Evolutionary conservation across 2,329 filamentous ascomycete species (phyloP).

Genomic region (Ophiosphaerella korrae): DNA sequence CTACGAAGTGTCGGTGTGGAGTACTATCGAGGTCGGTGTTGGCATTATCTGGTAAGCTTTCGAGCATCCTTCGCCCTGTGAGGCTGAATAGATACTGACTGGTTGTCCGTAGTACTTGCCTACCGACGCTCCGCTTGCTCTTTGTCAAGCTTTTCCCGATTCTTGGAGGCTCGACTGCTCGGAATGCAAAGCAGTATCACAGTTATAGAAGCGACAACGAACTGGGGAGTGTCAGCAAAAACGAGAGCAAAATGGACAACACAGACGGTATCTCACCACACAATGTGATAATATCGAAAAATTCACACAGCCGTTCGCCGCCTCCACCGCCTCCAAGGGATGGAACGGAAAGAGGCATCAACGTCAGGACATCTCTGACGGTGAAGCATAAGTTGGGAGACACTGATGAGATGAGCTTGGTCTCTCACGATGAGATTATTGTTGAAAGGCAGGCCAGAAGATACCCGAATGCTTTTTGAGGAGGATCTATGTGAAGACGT

Average conservation of each 20-base stretch:
- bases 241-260: slow-evolving; percentile 1
- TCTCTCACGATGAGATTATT: slow-evolving; percentile 1
- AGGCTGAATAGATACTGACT: neutral
- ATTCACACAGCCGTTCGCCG: slow-evolving; percentile 1
- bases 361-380: slow-evolving; percentile 24
- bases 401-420: slow-evolving; percentile 23
- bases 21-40: slow-evolving; percentile 49
- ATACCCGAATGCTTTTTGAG: too few relatives aligned
- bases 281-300: slow-evolving; percentile 4
- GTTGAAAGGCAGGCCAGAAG: too few relatives aligned
- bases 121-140: slow-evolving; percentile 48
- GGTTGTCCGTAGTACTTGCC: slow-evolving; percentile 34
- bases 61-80: slow-evolving; percentile 2
- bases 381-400: slow-evolving; percentile 19
- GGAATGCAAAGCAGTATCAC: slow-evolving; percentile 26
- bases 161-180: slow-evolving; percentile 41
- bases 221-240: slow-evolving; percentile 18
- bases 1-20: slow-evolving; percentile 49
- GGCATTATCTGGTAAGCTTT: slow-evolving; percentile 45
- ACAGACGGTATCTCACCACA: slow-evolving; percentile 11
- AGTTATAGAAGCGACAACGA: slow-evolving; percentile 32
- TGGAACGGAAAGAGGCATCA: slow-evolving; percentile 17
- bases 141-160: slow-evolving; percentile 45
- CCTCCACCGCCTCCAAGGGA: slow-evolving; percentile 1
- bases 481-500: too few relatives aligned